These are phyloP conservation scores for Hortiboletus rubellus DNA, from an alignment of 1,284 basidiomycete genomes.

Conservation along the genomic window DNA sequence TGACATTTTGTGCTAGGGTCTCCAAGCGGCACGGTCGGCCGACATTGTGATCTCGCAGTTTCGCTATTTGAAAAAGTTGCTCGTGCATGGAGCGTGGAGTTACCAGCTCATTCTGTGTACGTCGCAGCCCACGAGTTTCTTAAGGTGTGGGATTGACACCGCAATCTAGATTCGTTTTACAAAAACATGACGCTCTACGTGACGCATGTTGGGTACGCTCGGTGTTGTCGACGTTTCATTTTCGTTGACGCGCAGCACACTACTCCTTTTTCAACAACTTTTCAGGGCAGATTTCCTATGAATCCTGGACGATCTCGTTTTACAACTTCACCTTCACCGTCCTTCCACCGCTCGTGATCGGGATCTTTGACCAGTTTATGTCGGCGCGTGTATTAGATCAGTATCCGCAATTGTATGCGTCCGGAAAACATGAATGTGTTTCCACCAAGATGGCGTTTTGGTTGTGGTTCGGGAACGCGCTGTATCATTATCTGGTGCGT, in stretches of 20 bases:
- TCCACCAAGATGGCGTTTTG: slow-evolving; percentile 57
- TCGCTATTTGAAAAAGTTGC: slow-evolving; percentile 92
- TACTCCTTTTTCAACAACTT: slow-evolving; percentile 99
- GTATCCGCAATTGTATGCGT: too few relatives aligned
- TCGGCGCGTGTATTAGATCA: too few relatives aligned
- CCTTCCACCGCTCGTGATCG: too few relatives aligned
- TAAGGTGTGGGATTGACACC: neutral
- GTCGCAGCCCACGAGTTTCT: slow-evolving; percentile 32
- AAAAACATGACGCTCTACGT: slow-evolving; percentile 98
- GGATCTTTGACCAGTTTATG: too few relatives aligned
- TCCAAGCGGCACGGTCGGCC: slow-evolving; percentile 96
- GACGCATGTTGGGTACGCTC: slow-evolving; percentile 88
- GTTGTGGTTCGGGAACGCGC: slow-evolving; percentile 93
- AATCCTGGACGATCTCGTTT: too few relatives aligned
- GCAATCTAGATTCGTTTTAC: slow-evolving; percentile 79
- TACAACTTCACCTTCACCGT: too few relatives aligned
- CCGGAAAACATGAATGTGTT: too few relatives aligned
- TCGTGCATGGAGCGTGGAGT: slow-evolving; percentile 99
- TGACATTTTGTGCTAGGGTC: slow-evolving; percentile 53
- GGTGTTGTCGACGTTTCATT: neutral
- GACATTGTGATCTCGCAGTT: slow-evolving; percentile 99
- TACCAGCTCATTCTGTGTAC: slow-evolving; percentile 93
- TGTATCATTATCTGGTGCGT: slow-evolving; percentile 67
- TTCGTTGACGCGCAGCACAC: slow-evolving; percentile 41
- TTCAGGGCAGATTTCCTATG: slow-evolving; percentile 87